Base-by-base conservation (phyloP, 257 asterid genomes). In the Orobanche coerulescens region DNA sequence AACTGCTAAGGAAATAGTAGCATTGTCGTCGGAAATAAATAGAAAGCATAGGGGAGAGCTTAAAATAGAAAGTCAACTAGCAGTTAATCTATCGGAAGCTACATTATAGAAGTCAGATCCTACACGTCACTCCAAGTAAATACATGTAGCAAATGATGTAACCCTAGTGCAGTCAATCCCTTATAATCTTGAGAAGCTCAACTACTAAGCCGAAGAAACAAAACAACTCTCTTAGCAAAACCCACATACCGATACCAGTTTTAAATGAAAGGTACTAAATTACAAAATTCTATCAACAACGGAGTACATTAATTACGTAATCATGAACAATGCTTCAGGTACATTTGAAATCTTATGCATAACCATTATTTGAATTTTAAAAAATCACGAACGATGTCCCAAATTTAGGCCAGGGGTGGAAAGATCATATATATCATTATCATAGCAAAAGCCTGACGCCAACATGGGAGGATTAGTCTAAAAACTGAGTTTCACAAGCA, bases 1-100 rank as follows among this genome's bases (percentile, higher is more conserved):
- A 78, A 58, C 75, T 60, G 73, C 46, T 66, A 33, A 19, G 61
- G 54, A 47, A 58, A 14, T 4, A 11, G 54, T 50, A 61, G 24
- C 18, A 23, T 51, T 26, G 30, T 31, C 11, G 23, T 60, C 37
- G 56, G 53, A 46, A 52, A 26, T 25, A 6, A 10, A 68, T 33
- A 12, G 24, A 63, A 48, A 68, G 64, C 66, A 34, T 26, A 34
- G 5, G 18, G 59, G 42, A 42, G 44, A 36, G 59, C 59, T 31
- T 25, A 51, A 65, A 40, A 51, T 71, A 52, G 68, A 65, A 71
- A 36, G 39, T 9, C 40, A 1, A 57, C 60, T 44, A 56, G 19
- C 26, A 26, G 49, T 56, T 0, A n/a, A 53, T 16, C 43, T 5
- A n/a, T 6, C 56, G 14, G 55, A 20, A 19, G 31, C 31, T 48